Base-by-base conservation (phyloP, 257 asterid species). In the Ehretia macrophylla region DNA sequence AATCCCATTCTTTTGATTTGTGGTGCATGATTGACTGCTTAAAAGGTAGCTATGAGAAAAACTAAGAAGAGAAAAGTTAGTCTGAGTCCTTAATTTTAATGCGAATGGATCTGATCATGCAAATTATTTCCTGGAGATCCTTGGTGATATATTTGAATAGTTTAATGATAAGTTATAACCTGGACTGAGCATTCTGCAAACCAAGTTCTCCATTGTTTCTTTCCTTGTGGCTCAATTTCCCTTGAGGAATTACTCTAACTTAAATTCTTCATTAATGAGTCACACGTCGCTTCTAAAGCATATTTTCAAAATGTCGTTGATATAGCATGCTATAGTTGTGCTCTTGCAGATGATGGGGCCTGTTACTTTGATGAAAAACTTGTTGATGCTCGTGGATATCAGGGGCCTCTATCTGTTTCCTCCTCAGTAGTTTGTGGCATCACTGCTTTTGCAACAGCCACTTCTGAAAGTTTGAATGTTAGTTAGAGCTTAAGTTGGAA, bases 291-390 rank as follows among this genome's bases (percentile, higher is more conserved):
- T 49, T 49, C 11, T 27, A 27, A 27, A 27, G 4, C 6, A 27
- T 27, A 27, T 27, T 27, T 6, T 47, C 12, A 17, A 49, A 8
- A 17, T 49, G n/a, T n/a, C n/a, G n/a, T 49, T n/a, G 2, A 8
- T n/a, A 23, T 32, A 22, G 17, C 8, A 12, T 21, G 35, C 2
- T 3, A 14, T 52, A 12, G 32, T 32, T 52, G 57, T n/a, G 59
- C 23, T 68, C 56, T 68, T 67, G 53, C 67, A 93, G 99, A 89
- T 58, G 96, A 93, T 58, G 99, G 99, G 51, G 69, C 96, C 63
- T 86, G 75, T 81, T 89, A 78, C 87, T 93, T 93, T 55, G 95
- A 85, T 71, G 98, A 90, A 75, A 90, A 87, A 75, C 83, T 78
- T 75, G 84, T 80, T 76, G 96, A 82, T 70, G 84, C 79, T 52